Evolutionary conservation across 768 basidiomycete genomes (phyloP), one percentile per base, ranked within the genome.

Genomic region (Cystobasidium onofrii): DNA sequence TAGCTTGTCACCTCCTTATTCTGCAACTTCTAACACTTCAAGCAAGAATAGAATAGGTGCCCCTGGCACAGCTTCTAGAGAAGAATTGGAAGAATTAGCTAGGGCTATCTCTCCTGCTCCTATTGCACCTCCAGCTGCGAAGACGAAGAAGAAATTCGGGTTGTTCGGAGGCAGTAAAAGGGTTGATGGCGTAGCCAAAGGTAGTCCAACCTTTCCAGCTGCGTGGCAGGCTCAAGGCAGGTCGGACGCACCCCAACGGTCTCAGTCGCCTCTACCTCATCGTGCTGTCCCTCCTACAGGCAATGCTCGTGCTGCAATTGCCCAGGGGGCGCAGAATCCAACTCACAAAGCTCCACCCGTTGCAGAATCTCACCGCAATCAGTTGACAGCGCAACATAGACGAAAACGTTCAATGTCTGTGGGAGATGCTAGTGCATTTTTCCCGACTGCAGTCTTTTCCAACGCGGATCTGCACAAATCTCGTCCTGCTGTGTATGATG

Each of bases 341-440:
- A 20, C 3, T n/a, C 18, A 20, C 20, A 15, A 20, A 4, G 46
- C 15, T 50, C 46, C 46, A 50, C 46, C 46, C 20, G 20, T 50
- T 9, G 46, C 46, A 9, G 46, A 20, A 50, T 50, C 46, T 15
- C 46, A 50, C n/a, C 46, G 46, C n/a, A n/a, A 50, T 50, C 46
- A 15, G n/a, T 4, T 50, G n/a, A 3, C 46, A 20, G 46, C 12
- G 6, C 57, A 27, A 64, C 63, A 64, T 27, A 43, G 36, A 13
- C 63, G 63, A 3, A 64, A 64, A 64, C 63, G 63, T 13, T 64
- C 63, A 27, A 64, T 64, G 63, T 64, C 63, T 1, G 63, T 64
- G 12, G 27, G 27, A 31, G 34, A 39, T 64, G 33, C 63, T 17
- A 43, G 25, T 27, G 15, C 57, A 29, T 60, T 60, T 29, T 60